Base-by-base conservation (phyloP, 2,329 filamentous ascomycete species). In the Elsinoe arachidis region DNA sequence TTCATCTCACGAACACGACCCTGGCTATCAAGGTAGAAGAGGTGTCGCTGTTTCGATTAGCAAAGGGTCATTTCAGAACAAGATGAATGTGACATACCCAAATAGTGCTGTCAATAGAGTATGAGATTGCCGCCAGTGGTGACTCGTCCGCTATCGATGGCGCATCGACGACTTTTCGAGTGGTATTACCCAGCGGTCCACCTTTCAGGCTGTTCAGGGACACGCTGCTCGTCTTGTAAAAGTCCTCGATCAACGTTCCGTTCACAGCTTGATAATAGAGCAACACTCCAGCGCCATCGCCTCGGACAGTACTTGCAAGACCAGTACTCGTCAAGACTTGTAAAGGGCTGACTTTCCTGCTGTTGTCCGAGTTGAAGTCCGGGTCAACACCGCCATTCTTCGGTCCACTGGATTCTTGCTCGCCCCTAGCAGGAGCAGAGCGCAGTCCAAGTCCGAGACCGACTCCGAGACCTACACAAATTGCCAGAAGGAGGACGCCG, bases 11-110 rank as follows among this genome's bases (percentile, higher is more conserved):
- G 26, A 7, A 53, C 14, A 19, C 33, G 35, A 10, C 49, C 49
- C 39, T 39, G 49, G 10, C 5, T n/a, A 17, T 53, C 49, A 15
- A 53, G 12, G n/a, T 53, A 53, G 49, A 53, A 53, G 7, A 53
- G 49, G 38, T 53, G 49, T 10, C 49, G 49, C 49, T 53, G 9
- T 34, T 34, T 14, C 7, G 12, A 23, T 53, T 23, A 53, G 49
- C 34, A n/a, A 26, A 1, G 3, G 44, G 5, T 19, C 26, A 49
- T 47, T 6, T 30, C 14, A 9, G 33, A 35, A 2, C 15, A 23
- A 14, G 23, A 5, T 7, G 4, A 9, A 2, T 5, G 26, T 30
- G 41, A 46, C 47, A 19, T 39, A 53, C 49, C 49, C 49, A 53
- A 2, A 39, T 26, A 15, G 17, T 37, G 33, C 39, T 35, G 5